Conservation (phyloP, 192 early-diverging fungal genomes). For the Backusella australiensis region DNA sequence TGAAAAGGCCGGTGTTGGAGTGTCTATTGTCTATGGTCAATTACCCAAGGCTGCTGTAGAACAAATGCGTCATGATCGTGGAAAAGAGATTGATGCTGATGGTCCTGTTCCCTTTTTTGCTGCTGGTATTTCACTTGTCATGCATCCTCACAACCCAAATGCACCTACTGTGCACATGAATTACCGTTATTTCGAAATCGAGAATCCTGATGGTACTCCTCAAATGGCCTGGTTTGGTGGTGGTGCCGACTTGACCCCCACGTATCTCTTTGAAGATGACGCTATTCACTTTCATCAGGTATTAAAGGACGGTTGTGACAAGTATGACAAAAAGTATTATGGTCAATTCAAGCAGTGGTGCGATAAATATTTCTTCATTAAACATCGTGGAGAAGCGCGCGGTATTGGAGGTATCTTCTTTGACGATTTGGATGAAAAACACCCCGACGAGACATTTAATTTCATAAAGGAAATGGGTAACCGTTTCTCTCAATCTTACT, state of each 20-base stretch:
- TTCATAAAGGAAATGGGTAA: conserved; percentile 86
- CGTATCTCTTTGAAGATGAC: conserved; percentile 89
- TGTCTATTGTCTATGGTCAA: conserved; percentile 85
- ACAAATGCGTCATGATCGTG: conserved; percentile 88
- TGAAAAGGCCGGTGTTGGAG: conserved; percentile 97
- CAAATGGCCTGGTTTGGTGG: conserved; percentile 95
- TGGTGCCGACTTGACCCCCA: conserved; percentile 92
- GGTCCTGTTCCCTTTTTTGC: conserved; percentile 79
- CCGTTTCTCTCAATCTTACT: conserved; percentile 78
- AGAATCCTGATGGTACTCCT: conserved; percentile 57
- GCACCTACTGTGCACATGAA: conserved; percentile 98
- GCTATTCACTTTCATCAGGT: conserved; percentile 90
- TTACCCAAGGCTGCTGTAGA: conserved; percentile 71
- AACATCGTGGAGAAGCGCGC: conserved; percentile 85
- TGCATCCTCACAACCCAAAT: conserved; percentile 94
- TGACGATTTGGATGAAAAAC: conserved; percentile 84
- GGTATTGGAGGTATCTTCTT: conserved; percentile 99
- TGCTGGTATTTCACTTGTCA: conserved; percentile 87
- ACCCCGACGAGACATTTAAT: conserved; percentile 72
- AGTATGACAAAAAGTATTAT: conserved; percentile 82
- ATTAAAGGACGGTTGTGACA: conserved; percentile 92
- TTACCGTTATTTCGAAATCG: conserved; percentile 97
- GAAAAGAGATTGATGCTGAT: conserved; percentile 56
- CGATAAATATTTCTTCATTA: conserved; percentile 90
- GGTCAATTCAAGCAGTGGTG: conserved; percentile 94